Evolutionary conservation across 108 stramenopile species (phyloP).

Genomic region (Craspedostauros australis): DNA sequence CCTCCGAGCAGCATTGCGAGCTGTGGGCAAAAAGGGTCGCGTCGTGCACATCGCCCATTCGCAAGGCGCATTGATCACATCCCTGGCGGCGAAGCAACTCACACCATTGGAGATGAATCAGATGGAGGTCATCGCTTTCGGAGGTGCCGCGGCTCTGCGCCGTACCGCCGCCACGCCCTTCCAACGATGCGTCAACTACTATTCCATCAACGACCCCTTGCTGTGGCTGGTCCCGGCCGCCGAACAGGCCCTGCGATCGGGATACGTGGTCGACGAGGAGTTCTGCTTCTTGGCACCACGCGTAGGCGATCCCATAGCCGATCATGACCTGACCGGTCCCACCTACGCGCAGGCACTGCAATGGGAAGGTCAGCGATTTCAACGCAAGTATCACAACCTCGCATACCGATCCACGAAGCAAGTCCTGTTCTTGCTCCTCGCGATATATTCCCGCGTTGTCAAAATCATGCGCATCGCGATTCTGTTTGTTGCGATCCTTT

Average conservation of each 20-base stretch:
- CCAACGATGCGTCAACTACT: conserved; percentile 80
- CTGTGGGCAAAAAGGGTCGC: conserved; percentile 56
- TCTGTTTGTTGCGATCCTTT: too few relatives aligned
- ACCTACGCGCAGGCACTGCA: conserved; percentile 73
- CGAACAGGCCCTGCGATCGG: conserved; percentile 61
- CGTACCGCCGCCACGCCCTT: conserved; percentile 65
- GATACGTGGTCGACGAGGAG: conserved; percentile 49
- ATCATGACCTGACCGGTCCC: conserved; percentile 70
- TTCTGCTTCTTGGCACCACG: conserved; percentile 60
- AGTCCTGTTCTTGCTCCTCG: too few relatives aligned
- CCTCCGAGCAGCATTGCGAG: conserved; percentile 48
- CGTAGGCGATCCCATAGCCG: conserved; percentile 68
- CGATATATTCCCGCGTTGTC: too few relatives aligned
- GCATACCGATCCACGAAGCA: too few relatives aligned
- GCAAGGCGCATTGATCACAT: conserved; percentile 82
- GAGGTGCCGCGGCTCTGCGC: conserved; percentile 62
- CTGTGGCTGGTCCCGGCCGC: conserved; percentile 71
- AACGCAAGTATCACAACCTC: conserved; percentile 28
- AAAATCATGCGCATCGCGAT: too few relatives aligned
- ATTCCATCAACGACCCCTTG: conserved; percentile 84
- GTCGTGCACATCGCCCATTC: conserved; percentile 87
- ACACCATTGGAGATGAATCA: conserved; percentile 56
- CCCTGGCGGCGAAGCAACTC: conserved; percentile 63
- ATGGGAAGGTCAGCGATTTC: conserved; percentile 81
- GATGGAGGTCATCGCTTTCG: conserved; percentile 78